phyloP scores from a whole-genome alignment of 805 yeast genomes.

The Yarrowia osloensis region DNA sequence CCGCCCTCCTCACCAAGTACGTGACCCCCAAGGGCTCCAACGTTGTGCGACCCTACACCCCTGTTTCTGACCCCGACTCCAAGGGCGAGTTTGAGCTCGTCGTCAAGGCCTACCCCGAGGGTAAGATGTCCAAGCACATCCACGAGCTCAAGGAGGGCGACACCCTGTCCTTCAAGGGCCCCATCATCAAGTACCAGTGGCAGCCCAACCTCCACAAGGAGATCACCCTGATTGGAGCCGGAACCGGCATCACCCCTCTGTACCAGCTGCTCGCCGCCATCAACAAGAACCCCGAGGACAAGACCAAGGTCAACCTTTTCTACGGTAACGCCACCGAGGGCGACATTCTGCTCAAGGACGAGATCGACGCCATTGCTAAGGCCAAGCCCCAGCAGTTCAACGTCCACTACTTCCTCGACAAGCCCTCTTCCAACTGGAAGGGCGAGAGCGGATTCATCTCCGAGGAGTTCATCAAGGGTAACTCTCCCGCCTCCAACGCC shows the following conservation, averaged over 20 bases:
- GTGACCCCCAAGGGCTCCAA: conserved; percentile 75
- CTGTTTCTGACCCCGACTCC: conserved; percentile 67
- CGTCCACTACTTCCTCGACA: conserved; percentile 78
- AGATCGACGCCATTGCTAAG: conserved; percentile 67
- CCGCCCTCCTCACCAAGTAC: conserved; percentile 77
- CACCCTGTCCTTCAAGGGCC: conserved; percentile 89
- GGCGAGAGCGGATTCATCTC: conserved; percentile 76
- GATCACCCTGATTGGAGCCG: conserved; percentile 89
- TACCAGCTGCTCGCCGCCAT: conserved; percentile 81
- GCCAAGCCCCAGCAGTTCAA: conserved; percentile 76
- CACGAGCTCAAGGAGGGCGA: conserved; percentile 73
- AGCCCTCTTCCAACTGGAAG: conserved; percentile 50
- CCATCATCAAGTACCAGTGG: conserved; percentile 89
- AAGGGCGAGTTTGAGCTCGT: conserved; percentile 78
- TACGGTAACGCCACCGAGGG: conserved; percentile 76
- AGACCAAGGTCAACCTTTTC: conserved; percentile 79
- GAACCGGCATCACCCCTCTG: conserved; percentile 95
- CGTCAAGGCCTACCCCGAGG: conserved; percentile 80
- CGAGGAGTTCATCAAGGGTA: conserved; percentile 64
- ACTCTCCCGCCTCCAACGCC: conserved; percentile 63
- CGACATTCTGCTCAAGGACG: conserved; percentile 81
- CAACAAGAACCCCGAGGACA: conserved; percentile 77
- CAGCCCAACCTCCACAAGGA: conserved; percentile 78
- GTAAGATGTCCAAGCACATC: conserved; percentile 79
- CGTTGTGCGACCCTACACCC: conserved; percentile 84